Evolutionary conservation across 345 rosid genomes (phyloP).

Genomic region (Salix caprea): DNA sequence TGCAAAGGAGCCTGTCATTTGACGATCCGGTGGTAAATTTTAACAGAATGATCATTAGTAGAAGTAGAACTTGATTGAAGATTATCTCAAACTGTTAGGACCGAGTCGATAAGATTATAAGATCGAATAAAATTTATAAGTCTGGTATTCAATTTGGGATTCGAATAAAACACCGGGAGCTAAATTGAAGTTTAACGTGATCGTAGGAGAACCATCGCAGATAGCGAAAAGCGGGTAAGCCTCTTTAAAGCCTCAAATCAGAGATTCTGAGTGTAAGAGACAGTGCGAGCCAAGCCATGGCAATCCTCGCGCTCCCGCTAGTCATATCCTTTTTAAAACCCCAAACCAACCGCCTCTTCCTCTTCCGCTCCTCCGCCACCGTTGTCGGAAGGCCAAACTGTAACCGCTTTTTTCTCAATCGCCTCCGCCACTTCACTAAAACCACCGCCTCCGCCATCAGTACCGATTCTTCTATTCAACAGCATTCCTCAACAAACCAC

Average conservation of each 20-base stretch:
- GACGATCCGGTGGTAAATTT: too few relatives aligned
- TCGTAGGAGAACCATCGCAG: background rate
- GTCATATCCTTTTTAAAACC: constrained; percentile 62
- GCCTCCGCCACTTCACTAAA: constrained; percentile 32
- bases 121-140: too few relatives aligned
- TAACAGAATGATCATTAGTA: too few relatives aligned
- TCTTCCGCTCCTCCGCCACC: constrained; percentile 23
- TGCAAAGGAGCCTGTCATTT: too few relatives aligned
- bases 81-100: too few relatives aligned
- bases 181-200: too few relatives aligned
- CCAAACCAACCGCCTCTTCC: constrained; percentile 26
- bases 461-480: constrained; percentile 37
- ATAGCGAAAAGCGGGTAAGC: background rate
- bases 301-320: constrained; percentile 58
- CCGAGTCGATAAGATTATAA: too few relatives aligned
- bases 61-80: too few relatives aligned
- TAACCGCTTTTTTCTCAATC: constrained; percentile 15
- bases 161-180: too few relatives aligned
- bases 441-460: constrained; percentile 31
- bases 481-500: constrained; percentile 32
- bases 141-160: too few relatives aligned
- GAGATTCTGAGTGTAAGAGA: too few relatives aligned
- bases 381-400: constrained; percentile 12
- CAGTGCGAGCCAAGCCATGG: constrained; percentile 35
- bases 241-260: background rate